Percentiles rank a stretch among this genome's conserved stretches.
Conservation (phyloP, 768 basidiomycete species). For the Leccinum subtestaceum region DNA sequence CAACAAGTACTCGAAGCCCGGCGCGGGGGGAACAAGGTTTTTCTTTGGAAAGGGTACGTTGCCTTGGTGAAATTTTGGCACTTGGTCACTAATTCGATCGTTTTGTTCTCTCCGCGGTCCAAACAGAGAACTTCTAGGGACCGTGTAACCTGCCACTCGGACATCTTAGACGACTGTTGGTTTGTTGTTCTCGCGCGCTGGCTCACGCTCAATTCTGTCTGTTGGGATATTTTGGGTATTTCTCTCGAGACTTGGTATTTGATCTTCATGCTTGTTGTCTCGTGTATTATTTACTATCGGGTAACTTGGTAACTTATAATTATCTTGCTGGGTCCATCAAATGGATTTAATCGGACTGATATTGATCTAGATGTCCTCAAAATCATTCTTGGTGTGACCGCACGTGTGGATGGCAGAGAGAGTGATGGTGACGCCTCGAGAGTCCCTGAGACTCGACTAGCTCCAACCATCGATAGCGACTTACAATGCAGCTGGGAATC, state of each 20-base stretch:
- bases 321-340: neutral
- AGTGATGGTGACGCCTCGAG: conserved; percentile 21
- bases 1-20: conserved; percentile 81
- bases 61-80: neutral
- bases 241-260: neutral
- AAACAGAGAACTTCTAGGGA: conserved; percentile 25
- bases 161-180: neutral
- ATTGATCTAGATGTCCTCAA: neutral
- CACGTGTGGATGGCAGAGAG: neutral
- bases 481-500: conserved; percentile 30
- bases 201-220: neutral
- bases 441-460: conserved; percentile 27
- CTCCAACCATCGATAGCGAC: conserved; percentile 30
- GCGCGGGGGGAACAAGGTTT: conserved; percentile 73
- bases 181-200: neutral
- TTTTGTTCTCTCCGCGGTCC: neutral
- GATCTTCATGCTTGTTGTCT: neutral
- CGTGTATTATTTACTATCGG: neutral
- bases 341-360: neutral
- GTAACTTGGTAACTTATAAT: neutral
- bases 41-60: conserved; percentile 84
- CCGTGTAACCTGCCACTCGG: neutral
- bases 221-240: neutral
- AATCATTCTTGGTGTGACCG: neutral
- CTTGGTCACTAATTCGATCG: conserved; percentile 1